phyloP scores from a whole-genome alignment of 768 basidiomycete species.

The Strobilomyces dryophilus region DNA sequence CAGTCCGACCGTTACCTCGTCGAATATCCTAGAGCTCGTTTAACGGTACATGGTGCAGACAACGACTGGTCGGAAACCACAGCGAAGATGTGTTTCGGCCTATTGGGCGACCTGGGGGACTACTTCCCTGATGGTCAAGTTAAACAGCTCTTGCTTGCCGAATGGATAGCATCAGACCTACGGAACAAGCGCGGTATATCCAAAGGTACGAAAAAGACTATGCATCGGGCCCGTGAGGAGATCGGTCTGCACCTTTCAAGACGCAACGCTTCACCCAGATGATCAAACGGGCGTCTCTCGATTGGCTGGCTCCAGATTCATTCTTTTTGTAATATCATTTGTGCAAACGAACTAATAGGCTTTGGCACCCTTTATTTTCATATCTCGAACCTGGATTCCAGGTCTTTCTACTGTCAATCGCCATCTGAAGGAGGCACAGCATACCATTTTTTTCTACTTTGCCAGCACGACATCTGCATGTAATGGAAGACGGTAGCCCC shows the following conservation, averaged over 20 bases:
- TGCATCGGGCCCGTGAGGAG: conserved; percentile 92
- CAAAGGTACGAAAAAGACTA: conserved; percentile 77
- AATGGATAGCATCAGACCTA: conserved; percentile 76
- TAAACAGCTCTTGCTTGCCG: conserved; percentile 70
- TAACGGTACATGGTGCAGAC: conserved; percentile 66
- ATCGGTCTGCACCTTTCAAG: background rate
- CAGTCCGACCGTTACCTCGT: conserved; percentile 42
- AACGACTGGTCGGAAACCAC: conserved; percentile 82
- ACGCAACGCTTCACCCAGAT: conserved; percentile 40
- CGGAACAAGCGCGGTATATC: conserved; percentile 71
- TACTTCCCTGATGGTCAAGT: conserved; percentile 78
- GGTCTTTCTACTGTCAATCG: conserved; percentile 31
- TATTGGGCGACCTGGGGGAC: conserved; percentile 94
- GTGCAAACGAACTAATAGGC: conserved; percentile 50
- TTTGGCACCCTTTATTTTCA: conserved; percentile 14
- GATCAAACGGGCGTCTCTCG: conserved; percentile 49
- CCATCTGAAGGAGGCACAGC: conserved; percentile 73
- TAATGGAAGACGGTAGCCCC: conserved; percentile 45
- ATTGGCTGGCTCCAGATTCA: conserved; percentile 31
- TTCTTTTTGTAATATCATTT: conserved; percentile 28
- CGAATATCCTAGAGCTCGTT: conserved; percentile 74
- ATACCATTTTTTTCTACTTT: conserved; percentile 33
- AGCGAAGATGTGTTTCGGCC: conserved; percentile 72
- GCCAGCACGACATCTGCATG: conserved; percentile 41
- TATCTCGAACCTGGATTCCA: conserved; percentile 14